phyloP scores from a whole-genome alignment of 148 eudicot genomes.

The Vaccinium macrocarpon region DNA sequence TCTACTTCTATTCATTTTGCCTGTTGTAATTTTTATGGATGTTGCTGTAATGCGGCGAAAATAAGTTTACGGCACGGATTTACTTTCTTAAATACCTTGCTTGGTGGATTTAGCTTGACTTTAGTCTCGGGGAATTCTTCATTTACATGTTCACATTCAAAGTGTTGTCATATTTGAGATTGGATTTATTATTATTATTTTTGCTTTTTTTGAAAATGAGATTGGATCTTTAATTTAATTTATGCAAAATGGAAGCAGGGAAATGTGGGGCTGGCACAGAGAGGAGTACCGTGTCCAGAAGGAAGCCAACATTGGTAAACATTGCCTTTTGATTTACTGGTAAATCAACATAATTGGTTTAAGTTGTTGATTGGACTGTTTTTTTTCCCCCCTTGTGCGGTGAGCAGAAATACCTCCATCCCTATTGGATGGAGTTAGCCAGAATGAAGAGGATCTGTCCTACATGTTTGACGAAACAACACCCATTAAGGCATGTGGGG shows the following conservation, averaged over 20 bases:
- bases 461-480: slow-evolving; percentile 61
- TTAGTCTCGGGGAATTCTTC: background rate
- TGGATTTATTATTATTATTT: background rate
- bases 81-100: too few relatives aligned
- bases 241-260: slow-evolving; percentile 24
- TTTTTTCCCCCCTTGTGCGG: background rate
- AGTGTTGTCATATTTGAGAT: background rate
- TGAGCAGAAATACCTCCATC: slow-evolving; percentile 45
- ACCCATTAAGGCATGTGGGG: slow-evolving; percentile 79
- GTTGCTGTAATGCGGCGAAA: background rate
- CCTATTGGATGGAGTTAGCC: slow-evolving; percentile 45
- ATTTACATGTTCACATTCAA: background rate
- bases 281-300: slow-evolving; percentile 38
- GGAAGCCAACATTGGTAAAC: slow-evolving; percentile 45
- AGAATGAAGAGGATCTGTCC: slow-evolving; percentile 52
- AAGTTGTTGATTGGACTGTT: background rate
- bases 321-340: background rate
- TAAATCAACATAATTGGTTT: slow-evolving; percentile 2
- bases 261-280: slow-evolving; percentile 60
- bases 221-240: background rate
- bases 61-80: background rate
- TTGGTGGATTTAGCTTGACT: background rate
- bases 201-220: background rate
- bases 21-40: background rate
- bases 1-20: background rate